A percentile compares a stretch with the other conserved stretches of the same genome.
These are phyloP conservation scores for Aspergillus incahuasiensis DNA, from an alignment of 495 filamentous ascomycete species.

Conservation along the genomic window DNA sequence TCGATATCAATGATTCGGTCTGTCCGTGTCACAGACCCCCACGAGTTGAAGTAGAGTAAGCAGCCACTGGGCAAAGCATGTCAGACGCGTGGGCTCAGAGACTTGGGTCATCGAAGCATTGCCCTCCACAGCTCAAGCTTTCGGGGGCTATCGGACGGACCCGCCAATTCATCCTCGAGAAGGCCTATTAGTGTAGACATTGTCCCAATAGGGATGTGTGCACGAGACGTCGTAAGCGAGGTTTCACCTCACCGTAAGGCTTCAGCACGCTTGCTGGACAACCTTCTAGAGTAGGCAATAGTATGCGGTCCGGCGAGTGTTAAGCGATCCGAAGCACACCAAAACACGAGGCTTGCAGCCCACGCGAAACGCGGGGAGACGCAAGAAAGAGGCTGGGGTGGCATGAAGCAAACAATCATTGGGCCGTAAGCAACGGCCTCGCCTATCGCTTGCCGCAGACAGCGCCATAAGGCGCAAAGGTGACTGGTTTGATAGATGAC, in stretches of 20 bases:
- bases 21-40: neutral
- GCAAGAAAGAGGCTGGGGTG: neutral
- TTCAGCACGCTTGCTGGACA: neutral
- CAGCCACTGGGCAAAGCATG: neutral
- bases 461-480: neutral
- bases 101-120: neutral
- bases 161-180: no score
- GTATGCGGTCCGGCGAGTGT: neutral
- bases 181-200: no score
- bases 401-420: neutral
- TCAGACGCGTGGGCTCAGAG: neutral
- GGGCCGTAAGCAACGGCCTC: neutral
- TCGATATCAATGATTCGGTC: neutral
- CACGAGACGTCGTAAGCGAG: no score
- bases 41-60: neutral
- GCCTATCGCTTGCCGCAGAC: no score
- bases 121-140: neutral
- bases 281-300: neutral
- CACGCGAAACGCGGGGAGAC: neutral
- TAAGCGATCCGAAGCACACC: neutral
- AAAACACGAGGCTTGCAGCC: neutral
- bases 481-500: neutral
- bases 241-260: neutral
- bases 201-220: no score
- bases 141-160: neutral